phyloP scores from a whole-genome alignment of 768 basidiomycete genomes.

The Sarcodon sp. region DNA sequence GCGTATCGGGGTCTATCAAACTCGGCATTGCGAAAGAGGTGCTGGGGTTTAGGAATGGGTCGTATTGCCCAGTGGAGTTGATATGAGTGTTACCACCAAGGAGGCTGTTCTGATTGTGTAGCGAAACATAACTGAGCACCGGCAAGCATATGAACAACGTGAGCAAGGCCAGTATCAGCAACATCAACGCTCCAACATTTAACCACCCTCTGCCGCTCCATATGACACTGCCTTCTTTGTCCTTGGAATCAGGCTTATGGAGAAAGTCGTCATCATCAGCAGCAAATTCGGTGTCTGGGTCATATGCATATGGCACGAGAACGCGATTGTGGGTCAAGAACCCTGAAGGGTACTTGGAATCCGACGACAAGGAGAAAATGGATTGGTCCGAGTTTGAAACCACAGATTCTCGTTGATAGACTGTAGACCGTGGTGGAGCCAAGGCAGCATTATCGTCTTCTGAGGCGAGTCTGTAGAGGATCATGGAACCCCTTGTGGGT shows the following conservation, averaged over 20 bases:
- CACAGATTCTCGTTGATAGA: slow-evolving; percentile 25
- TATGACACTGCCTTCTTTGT: slow-evolving; percentile 16
- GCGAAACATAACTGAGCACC: slow-evolving; percentile 40
- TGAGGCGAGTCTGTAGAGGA: slow-evolving; percentile 49
- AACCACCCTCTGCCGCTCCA: slow-evolving; percentile 36
- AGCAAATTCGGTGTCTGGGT: slow-evolving; percentile 43
- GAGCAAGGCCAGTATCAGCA: slow-evolving; percentile 51
- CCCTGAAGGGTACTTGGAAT: slow-evolving; percentile 55
- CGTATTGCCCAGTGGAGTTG: slow-evolving; percentile 49
- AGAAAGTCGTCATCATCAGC: slow-evolving; percentile 61
- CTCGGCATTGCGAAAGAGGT: slow-evolving; percentile 31
- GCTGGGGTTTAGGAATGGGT: slow-evolving; percentile 2
- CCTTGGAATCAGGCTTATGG: slow-evolving; percentile 42
- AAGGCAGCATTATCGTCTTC: slow-evolving; percentile 21
- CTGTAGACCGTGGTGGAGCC: slow-evolving; percentile 16
- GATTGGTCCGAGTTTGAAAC: slow-evolving; percentile 42
- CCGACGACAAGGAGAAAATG: slow-evolving; percentile 30
- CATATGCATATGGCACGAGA: slow-evolving; percentile 60
- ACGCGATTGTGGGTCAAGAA: slow-evolving; percentile 13
- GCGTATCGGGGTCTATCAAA: slow-evolving; percentile 64
- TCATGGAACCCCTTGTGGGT: slow-evolving; percentile 42
- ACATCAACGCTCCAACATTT: slow-evolving; percentile 58
- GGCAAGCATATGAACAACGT: slow-evolving; percentile 78
- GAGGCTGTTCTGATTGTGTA: slow-evolving; percentile 22
- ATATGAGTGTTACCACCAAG: slow-evolving; percentile 55